Base-by-base conservation (phyloP, 768 basidiomycete genomes). In the Tephrocybe sp. region DNA sequence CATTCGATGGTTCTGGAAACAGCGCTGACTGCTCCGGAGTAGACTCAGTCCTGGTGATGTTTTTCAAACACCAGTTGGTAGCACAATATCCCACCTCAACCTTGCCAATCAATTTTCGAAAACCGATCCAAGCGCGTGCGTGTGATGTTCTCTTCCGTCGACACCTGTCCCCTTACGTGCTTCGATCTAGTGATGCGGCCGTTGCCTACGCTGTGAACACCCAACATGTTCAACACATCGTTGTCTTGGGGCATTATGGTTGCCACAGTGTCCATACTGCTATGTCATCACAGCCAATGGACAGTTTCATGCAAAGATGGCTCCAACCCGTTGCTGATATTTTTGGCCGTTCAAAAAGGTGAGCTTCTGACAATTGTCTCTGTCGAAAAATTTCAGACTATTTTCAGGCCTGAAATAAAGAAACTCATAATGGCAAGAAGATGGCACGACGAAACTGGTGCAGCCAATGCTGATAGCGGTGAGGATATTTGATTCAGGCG, bases 211-310 rank as follows among this genome's bases (percentile, higher is more conserved):
- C 69, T 16, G 56, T 71, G 15, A 62, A 67, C 41, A 58, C 57
- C 10, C 57, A 66, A 8, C 60, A 63, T 21, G 64, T 73, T 4
- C 59, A 69, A 30, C 70, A 73, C 52, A 65, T 73, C 30, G 62
- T 73, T 36, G 61, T 73, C 23, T 54, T 70, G 8, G 71, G 71
- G 4, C 71, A 73, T 50, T 71, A 71, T 49, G 70, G 69, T 12
- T 73, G 69, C 53, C 64, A 64, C 33, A 63, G 65, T 44, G 64
- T 70, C 1, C 61, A 67, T 27, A 56, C 51, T 12, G 70, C 69
- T 5, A 70, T 70, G 48, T 57, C 61, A 1, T 22, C 37, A 10
- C 53, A 51, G 31, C 51, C 63, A 3, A 49, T 54, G 23, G 62
- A 54, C 29, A 51, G 55, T 22, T 43, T 58, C n/a, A 52, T 66